These are phyloP conservation scores for Calocybe cyanea DNA, from an alignment of 768 basidiomycete species.

Conservation along the genomic window DNA sequence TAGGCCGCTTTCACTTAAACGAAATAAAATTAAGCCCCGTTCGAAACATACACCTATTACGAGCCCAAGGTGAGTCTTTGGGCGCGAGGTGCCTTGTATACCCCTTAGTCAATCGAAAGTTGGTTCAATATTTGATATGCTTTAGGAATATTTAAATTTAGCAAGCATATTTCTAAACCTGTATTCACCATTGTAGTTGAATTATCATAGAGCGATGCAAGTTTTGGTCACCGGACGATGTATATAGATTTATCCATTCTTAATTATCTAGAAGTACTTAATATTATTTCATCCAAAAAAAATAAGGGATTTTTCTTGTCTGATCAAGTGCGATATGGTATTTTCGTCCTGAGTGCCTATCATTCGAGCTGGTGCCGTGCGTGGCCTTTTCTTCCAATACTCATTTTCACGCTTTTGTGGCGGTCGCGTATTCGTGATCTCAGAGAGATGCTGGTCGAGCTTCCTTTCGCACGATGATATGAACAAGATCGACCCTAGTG, in stretches of 20 bases:
- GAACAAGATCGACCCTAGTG: too few relatives aligned
- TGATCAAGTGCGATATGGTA: not conserved
- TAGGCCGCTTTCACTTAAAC: slow-evolving; percentile 40
- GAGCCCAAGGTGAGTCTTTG: slow-evolving; percentile 7
- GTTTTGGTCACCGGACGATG: too few relatives aligned
- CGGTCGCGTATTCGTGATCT: too few relatives aligned
- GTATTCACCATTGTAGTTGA: not conserved
- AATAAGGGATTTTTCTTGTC: slow-evolving; percentile 9
- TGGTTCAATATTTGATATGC: too few relatives aligned
- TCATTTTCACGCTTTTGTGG: too few relatives aligned
- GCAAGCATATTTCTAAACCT: not conserved
- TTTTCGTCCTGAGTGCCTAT: not conserved
- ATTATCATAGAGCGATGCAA: not conserved
- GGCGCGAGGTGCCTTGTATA: not conserved
- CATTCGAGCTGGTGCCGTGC: slow-evolving; percentile 2
- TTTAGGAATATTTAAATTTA: slow-evolving; percentile 4
- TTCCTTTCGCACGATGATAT: too few relatives aligned
- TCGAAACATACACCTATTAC: slow-evolving; percentile 35
- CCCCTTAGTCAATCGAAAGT: not conserved
- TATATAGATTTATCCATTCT: slow-evolving; percentile 1
- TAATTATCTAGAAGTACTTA: not conserved
- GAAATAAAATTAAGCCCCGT: slow-evolving; percentile 46
- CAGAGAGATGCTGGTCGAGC: too few relatives aligned
- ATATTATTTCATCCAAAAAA: not conserved
- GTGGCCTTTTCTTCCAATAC: not conserved